These are phyloP conservation scores for Nicotiana knightiana DNA, from an alignment of 257 asterid species.

Conservation along the genomic window DNA sequence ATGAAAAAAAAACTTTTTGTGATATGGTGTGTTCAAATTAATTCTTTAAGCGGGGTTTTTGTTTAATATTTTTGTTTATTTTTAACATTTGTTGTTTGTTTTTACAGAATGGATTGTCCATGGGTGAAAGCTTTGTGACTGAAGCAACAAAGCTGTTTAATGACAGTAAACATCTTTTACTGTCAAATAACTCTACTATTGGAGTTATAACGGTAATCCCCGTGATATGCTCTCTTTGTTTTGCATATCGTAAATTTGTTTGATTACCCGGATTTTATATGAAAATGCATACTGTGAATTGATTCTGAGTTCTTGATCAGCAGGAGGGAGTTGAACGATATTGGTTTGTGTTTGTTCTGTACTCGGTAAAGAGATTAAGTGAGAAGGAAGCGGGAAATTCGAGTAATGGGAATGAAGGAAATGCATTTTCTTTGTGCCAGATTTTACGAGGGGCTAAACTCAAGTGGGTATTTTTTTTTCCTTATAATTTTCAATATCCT, in stretches of 20 bases:
- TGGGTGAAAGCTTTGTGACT: constrained; percentile 37
- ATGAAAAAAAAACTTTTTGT: too few relatives aligned
- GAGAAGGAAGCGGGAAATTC: constrained; percentile 19
- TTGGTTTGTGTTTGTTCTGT: constrained; percentile 80
- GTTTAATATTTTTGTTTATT: background rate
- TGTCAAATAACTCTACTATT: constrained; percentile 46
- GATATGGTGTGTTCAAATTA: background rate
- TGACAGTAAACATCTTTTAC: constrained; percentile 57
- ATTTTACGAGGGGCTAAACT: constrained; percentile 65
- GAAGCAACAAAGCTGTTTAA: constrained; percentile 58
- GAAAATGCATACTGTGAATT: background rate
- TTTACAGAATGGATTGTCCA: constrained; percentile 51
- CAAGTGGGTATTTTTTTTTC: constrained; percentile 38
- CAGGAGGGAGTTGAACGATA: constrained; percentile 82
- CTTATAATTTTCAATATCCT: background rate
- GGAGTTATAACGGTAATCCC: constrained; percentile 63
- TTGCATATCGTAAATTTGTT: background rate
- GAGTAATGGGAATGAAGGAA: constrained; percentile 33
- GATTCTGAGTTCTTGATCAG: constrained; percentile 29
- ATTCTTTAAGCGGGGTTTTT: background rate
- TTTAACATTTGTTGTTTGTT: background rate
- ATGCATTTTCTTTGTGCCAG: constrained; percentile 59
- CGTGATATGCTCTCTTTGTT: background rate
- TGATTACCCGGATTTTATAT: background rate
- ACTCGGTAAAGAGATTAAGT: constrained; percentile 54